Evolutionary conservation across 305 asterid genomes (phyloP).

Genomic region (Fraxinus angustifolia): DNA sequence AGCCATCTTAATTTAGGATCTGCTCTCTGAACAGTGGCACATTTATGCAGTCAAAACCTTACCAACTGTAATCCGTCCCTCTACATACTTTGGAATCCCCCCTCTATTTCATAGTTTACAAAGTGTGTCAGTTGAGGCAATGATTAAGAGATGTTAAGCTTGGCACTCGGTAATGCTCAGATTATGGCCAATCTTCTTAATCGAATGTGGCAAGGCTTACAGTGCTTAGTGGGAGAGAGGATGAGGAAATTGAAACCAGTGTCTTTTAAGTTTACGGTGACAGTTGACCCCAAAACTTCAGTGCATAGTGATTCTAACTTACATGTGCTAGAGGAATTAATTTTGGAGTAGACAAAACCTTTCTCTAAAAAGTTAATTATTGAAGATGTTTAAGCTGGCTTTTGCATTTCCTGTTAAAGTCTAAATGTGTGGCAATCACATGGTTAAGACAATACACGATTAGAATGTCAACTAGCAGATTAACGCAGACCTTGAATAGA

Average conservation of each 20-base stretch:
- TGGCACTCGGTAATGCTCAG: background rate
- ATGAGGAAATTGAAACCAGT: background rate
- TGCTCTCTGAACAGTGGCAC: background rate
- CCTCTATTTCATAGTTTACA: background rate
- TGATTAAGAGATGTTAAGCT: background rate
- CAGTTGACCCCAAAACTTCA: background rate
- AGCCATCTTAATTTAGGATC: background rate
- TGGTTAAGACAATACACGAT: background rate
- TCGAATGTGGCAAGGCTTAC: background rate
- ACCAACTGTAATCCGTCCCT: background rate
- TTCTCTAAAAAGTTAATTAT: background rate
- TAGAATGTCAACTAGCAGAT: background rate
- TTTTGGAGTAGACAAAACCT: background rate
- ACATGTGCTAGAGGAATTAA: background rate
- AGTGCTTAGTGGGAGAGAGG: background rate
- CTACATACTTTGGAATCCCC: background rate
- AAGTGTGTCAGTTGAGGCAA: background rate
- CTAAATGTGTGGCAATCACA: background rate
- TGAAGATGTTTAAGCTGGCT: background rate
- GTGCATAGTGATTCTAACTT: background rate
- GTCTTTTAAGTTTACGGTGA: background rate
- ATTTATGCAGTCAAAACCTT: background rate
- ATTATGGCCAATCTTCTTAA: background rate
- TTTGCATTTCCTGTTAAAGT: background rate
- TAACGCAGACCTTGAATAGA: background rate